Conservation (phyloP, 2,329 filamentous ascomycete species). For the Ceratocystis huliohia region DNA sequence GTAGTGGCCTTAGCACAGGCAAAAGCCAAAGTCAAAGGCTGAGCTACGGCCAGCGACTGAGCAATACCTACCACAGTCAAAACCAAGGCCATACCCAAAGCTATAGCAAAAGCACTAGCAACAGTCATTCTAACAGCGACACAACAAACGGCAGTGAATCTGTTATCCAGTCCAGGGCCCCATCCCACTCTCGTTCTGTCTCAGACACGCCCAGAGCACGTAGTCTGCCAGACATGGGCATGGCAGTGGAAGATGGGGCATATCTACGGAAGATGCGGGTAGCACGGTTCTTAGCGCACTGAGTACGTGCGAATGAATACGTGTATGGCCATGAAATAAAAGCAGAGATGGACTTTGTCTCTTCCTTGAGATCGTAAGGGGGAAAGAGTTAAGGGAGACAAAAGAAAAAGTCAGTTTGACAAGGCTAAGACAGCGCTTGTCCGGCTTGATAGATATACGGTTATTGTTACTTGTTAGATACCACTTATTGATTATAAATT, state of each 20-base stretch:
- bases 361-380: too few relatives aligned
- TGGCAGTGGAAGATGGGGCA: constrained; percentile 7
- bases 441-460: background rate
- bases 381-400: background rate
- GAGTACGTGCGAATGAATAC: constrained; percentile 9
- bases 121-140: background rate
- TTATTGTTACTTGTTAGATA: constrained; percentile 5
- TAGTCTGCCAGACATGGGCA: constrained; percentile 12
- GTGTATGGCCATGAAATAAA: constrained; percentile 5
- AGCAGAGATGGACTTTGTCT: background rate
- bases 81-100: background rate
- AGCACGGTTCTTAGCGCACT: constrained; percentile 14
- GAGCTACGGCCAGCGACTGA: background rate
- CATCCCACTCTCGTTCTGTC: background rate
- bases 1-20: background rate
- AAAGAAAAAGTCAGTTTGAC: background rate
- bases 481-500: constrained; percentile 3
- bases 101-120: background rate
- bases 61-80: background rate
- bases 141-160: background rate
- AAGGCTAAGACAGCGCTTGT: background rate
- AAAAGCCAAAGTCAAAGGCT: background rate
- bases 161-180: background rate
- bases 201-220: background rate
- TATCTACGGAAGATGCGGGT: constrained; percentile 13